Evolutionary conservation across 495 filamentous ascomycete species (phyloP).

Genomic region (Xylaria scruposa): DNA sequence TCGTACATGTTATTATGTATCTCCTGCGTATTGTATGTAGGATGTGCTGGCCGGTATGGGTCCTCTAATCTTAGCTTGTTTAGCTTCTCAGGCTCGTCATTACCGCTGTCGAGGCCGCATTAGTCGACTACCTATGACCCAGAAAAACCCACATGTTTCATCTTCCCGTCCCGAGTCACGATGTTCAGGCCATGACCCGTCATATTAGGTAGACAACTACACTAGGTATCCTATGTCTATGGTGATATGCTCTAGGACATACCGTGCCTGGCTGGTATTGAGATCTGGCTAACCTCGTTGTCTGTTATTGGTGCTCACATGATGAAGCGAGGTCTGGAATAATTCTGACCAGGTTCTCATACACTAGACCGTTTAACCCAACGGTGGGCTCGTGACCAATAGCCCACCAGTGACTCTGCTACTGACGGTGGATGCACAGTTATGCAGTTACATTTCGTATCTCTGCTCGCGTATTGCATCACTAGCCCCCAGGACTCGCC

Average conservation of each 20-base stretch:
- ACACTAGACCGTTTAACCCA: slow-evolving; percentile 26
- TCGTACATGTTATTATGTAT: slow-evolving; percentile 23
- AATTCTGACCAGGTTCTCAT: slow-evolving; percentile 14
- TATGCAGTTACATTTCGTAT: slow-evolving; percentile 25
- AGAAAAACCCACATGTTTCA: slow-evolving; percentile 28
- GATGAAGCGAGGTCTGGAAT: slow-evolving; percentile 10
- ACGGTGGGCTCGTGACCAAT: slow-evolving; percentile 29
- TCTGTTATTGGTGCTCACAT: not conserved
- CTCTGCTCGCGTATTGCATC: slow-evolving; percentile 21
- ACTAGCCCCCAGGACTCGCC: slow-evolving; percentile 26
- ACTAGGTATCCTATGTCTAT: not conserved
- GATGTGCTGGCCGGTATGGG: slow-evolving; percentile 29
- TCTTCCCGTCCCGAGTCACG: slow-evolving; percentile 25
- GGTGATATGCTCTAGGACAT: not conserved
- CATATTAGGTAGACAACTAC: not conserved
- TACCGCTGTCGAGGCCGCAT: slow-evolving; percentile 27
- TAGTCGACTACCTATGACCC: slow-evolving; percentile 22
- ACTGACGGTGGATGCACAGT: slow-evolving; percentile 18
- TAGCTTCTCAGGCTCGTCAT: slow-evolving; percentile 29
- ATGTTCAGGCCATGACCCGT: slow-evolving; percentile 18
- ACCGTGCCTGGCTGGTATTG: not conserved
- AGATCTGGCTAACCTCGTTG: not conserved
- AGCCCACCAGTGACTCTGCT: slow-evolving; percentile 18
- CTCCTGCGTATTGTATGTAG: slow-evolving; percentile 22
- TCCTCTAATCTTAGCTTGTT: slow-evolving; percentile 25